Percentiles rank a stretch among this genome's conserved stretches.
Evolutionary conservation across 495 filamentous ascomycete genomes (phyloP).

Genomic region (Hyaloscypha bicolor): DNA sequence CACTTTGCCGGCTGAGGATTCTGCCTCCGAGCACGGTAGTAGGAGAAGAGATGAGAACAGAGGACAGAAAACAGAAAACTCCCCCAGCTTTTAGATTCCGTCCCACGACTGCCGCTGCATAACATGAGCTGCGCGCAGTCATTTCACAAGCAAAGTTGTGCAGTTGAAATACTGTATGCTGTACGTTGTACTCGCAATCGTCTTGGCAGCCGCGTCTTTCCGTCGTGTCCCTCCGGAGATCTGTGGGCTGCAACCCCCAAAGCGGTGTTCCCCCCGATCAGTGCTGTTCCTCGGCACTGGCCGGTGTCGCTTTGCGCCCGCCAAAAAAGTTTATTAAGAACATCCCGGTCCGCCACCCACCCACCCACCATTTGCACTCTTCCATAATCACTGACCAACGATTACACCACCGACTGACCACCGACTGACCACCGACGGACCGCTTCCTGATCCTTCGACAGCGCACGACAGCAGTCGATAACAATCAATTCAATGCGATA

Average conservation of each 20-base stretch:
- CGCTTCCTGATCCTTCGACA: background rate
- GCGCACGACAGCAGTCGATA: background rate
- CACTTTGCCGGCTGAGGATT: background rate
- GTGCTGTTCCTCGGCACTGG: background rate
- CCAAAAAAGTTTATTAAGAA: background rate
- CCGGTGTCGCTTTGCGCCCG: background rate
- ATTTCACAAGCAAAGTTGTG: background rate
- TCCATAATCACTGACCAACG: background rate
- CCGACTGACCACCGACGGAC: background rate
- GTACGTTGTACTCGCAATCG: background rate
- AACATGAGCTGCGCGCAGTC: background rate
- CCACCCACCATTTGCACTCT: background rate
- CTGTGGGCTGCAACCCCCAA: background rate
- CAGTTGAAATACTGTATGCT: background rate
- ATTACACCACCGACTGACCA: background rate
- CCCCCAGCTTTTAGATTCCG: background rate
- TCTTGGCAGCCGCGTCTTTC: background rate
- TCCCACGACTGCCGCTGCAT: background rate
- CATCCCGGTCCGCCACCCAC: background rate
- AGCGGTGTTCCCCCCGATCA: too few species aligned
- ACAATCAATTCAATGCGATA: conserved; percentile 6
- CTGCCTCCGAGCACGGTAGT: too few species aligned
- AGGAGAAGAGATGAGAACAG: background rate
- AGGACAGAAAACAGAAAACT: background rate
- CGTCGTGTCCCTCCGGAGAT: background rate